Conservation (phyloP, 2,329 filamentous ascomycete species). For the Calonectria hongkongensis region DNA sequence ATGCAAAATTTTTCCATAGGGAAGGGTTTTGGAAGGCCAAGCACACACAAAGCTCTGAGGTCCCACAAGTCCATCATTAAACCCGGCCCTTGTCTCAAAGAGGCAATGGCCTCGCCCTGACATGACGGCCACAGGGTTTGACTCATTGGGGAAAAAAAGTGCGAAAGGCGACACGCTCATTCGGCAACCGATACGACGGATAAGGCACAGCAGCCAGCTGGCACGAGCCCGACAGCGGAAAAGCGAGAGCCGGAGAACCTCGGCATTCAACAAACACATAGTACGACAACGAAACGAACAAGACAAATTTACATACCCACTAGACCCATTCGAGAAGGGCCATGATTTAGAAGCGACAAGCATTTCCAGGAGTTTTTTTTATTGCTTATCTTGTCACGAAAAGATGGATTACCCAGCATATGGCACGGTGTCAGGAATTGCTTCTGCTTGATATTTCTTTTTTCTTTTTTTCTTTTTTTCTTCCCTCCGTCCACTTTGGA, state of each 20-base stretch:
- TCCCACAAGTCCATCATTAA: slow-evolving; percentile 48
- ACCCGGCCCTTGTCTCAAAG: slow-evolving; percentile 36
- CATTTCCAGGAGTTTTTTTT: slow-evolving; percentile 53
- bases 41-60: slow-evolving; percentile 37
- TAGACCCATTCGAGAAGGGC: slow-evolving; percentile 48
- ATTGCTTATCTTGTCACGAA: slow-evolving; percentile 33
- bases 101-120: slow-evolving; percentile 37
- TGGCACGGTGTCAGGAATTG: slow-evolving; percentile 46
- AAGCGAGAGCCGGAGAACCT: slow-evolving; percentile 22
- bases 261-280: slow-evolving; percentile 16
- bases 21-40: slow-evolving; percentile 54
- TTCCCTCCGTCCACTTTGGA: slow-evolving; percentile 18
- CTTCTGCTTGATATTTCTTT: slow-evolving; percentile 39
- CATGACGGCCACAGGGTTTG: slow-evolving; percentile 44
- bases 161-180: slow-evolving; percentile 31
- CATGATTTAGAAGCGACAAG: slow-evolving; percentile 52
- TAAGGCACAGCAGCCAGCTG: neutral
- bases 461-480: neutral
- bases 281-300: slow-evolving; percentile 17
- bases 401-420: slow-evolving; percentile 45
- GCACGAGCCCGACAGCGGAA: slow-evolving; percentile 12
- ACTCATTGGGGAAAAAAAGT: slow-evolving; percentile 43
- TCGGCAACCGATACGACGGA: slow-evolving; percentile 37
- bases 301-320: slow-evolving; percentile 36
- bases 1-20: slow-evolving; percentile 54